A percentile compares a stretch with the other conserved stretches of the same genome.
Evolutionary conservation across 2,329 filamentous ascomycete genomes (phyloP).

Genomic region (Aureobasidium sp.): DNA sequence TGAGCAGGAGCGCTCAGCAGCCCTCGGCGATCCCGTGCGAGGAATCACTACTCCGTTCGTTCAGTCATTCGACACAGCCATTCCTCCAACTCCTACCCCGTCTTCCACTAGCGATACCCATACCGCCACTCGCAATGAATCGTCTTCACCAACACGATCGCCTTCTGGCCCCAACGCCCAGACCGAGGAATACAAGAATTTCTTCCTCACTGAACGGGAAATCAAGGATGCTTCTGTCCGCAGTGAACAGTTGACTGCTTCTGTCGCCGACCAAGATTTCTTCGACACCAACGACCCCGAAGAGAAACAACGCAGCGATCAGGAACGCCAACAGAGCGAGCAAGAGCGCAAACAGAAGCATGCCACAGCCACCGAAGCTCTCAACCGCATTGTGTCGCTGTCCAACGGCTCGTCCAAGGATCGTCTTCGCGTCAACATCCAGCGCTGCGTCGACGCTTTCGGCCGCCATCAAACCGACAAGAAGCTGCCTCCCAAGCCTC

Average conservation of each 20-base stretch:
- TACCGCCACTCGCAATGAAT: not conserved
- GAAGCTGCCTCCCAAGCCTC: conserved; percentile 54
- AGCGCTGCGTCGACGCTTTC: conserved; percentile 78
- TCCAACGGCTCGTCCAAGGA: conserved; percentile 73
- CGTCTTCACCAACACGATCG: conserved; percentile 15
- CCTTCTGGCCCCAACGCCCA: conserved; percentile 22
- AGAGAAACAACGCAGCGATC: conserved; percentile 21
- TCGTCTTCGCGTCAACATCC: conserved; percentile 71
- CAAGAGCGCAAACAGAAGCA: conserved; percentile 43
- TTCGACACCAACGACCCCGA: conserved; percentile 20
- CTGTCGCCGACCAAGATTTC: conserved; percentile 31
- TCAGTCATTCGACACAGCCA: conserved; percentile 65
- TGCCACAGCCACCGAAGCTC: conserved; percentile 63
- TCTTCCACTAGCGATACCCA: conserved; percentile 4
- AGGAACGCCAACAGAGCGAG: conserved; percentile 37
- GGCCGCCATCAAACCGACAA: conserved; percentile 84
- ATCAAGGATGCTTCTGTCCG: conserved; percentile 59
- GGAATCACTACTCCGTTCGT: conserved; percentile 77
- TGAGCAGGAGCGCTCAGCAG: conserved; percentile 54
- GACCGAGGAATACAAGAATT: conserved; percentile 55
- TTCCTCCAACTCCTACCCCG: conserved; percentile 28
- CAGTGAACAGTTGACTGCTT: conserved; percentile 62
- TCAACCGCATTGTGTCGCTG: conserved; percentile 72
- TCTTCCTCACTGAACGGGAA: conserved; percentile 63
- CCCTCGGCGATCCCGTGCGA: conserved; percentile 69